These are phyloP conservation scores for Cetraspora pellucida DNA, from an alignment of 192 early-diverging fungal species.

Conservation along the genomic window DNA sequence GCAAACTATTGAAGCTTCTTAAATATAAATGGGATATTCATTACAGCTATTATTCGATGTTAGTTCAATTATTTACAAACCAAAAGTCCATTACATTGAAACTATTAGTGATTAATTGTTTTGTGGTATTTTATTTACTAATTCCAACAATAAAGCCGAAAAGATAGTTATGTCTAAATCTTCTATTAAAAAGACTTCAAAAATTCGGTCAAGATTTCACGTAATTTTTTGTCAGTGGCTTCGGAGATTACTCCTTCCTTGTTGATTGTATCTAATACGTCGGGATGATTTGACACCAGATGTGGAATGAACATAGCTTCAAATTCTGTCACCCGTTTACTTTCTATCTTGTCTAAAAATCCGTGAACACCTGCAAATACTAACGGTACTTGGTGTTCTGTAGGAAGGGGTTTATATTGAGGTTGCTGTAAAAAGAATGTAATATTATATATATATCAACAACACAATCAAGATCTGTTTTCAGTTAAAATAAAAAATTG, in stretches of 20 bases:
- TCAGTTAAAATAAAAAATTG: neutral
- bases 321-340: constrained; percentile 91
- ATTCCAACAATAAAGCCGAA: too few species aligned
- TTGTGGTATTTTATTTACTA: too few species aligned
- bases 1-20: too few species aligned
- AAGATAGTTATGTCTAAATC: too few species aligned
- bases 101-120: too few species aligned
- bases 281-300: constrained; percentile 85
- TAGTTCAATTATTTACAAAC: too few species aligned
- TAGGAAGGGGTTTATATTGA: constrained; percentile 94
- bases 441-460: neutral
- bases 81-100: too few species aligned
- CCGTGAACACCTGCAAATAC: constrained; percentile 99
- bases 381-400: constrained; percentile 97
- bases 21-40: too few species aligned
- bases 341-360: constrained; percentile 98
- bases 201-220: constrained; percentile 77
- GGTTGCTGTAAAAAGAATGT: constrained; percentile 69
- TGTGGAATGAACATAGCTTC: constrained; percentile 89
- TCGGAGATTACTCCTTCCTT: constrained; percentile 85
- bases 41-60: too few species aligned
- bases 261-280: constrained; percentile 88
- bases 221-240: constrained; percentile 92
- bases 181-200: constrained; percentile 66
- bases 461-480: neutral